phyloP scores from a whole-genome alignment of 2,329 filamentous ascomycete genomes.

The Curvularia hawaiiensis region DNA sequence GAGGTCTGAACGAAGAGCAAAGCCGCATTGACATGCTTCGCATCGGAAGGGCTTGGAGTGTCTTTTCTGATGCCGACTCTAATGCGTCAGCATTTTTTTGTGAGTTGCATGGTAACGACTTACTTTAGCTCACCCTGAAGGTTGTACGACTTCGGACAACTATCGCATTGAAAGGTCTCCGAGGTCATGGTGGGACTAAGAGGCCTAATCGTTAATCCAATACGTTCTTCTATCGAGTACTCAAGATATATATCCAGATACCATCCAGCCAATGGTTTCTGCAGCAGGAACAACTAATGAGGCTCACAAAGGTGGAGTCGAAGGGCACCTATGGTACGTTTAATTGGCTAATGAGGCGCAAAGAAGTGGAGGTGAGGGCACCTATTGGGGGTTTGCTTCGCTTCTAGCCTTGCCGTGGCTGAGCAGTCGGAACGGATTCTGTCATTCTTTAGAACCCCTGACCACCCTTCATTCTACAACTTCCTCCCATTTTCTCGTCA shows the following conservation, averaged over 20 bases:
- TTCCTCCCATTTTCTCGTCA: background rate
- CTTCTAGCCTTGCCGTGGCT: background rate
- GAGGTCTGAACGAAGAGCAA: constrained; percentile 12
- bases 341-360: background rate
- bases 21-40: constrained; percentile 4
- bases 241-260: no score
- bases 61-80: constrained; percentile 18
- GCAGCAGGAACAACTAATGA: no score
- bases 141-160: background rate
- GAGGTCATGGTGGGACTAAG: background rate
- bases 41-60: constrained; percentile 13
- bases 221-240: no score
- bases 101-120: background rate
- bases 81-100: background rate
- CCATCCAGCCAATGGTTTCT: no score
- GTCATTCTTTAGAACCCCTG: background rate
- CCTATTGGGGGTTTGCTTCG: background rate
- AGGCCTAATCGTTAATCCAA: background rate
- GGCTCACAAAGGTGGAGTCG: background rate
- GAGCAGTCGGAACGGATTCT: background rate
- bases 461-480: background rate
- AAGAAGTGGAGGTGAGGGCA: background rate
- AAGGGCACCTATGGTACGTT: background rate
- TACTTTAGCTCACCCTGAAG: constrained; percentile 9
- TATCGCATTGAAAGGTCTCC: background rate